Conservation (phyloP, 1,284 basidiomycete species). For the Irpex sp. region DNA sequence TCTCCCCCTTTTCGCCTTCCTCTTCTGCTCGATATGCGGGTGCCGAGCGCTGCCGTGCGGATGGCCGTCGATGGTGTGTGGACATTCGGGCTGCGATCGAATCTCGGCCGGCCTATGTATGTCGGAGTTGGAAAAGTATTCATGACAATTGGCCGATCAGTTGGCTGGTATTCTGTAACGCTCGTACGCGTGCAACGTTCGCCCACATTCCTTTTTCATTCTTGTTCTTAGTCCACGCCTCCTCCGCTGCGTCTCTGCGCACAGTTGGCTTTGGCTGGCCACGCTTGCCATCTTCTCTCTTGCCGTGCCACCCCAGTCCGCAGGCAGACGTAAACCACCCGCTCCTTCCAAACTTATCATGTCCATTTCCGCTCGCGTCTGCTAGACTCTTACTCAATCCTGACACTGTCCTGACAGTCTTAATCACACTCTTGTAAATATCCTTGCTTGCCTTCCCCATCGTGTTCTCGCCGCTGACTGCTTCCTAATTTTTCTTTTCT, state of each 20-base stretch:
- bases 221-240: background rate
- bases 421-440: conserved; percentile 10
- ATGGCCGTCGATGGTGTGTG: background rate
- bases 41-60: background rate
- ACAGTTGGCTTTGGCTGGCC: background rate
- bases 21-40: background rate
- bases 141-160: background rate
- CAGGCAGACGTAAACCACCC: conserved; percentile 5
- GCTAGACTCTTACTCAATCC: conserved; percentile 14
- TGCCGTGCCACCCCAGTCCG: conserved; percentile 5
- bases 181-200: conserved; percentile 1
- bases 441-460: conserved; percentile 1
- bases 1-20: background rate
- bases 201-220: conserved; percentile 4
- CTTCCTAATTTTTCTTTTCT: conserved; percentile 3
- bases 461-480: conserved; percentile 9
- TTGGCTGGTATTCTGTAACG: background rate
- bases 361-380: conserved; percentile 9
- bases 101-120: background rate
- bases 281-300: background rate
- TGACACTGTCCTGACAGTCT: conserved; percentile 13
- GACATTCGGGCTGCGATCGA: conserved; percentile 6
- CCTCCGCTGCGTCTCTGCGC: background rate
- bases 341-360: conserved; percentile 11
- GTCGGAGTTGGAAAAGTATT: conserved; percentile 4